Evolutionary conservation across 192 early-diverging fungal species (phyloP).

Genomic region (Coemansia sp.): DNA sequence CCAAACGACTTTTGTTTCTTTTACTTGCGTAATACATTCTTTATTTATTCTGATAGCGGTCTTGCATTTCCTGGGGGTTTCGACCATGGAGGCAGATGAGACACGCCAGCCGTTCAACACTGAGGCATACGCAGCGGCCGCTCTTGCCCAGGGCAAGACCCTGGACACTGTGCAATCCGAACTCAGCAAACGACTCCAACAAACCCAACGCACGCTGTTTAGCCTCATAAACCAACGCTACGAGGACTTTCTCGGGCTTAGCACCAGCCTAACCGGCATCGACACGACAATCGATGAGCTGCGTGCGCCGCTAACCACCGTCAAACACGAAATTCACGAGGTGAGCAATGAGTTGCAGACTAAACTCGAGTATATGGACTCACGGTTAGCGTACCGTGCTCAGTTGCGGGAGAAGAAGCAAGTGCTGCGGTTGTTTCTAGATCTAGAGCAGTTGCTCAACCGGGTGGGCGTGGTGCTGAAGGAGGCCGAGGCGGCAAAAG

Average conservation of each 20-base stretch:
- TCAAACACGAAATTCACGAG: conserved; percentile 8
- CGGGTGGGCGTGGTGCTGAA: conserved; percentile 20
- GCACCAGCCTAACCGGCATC: conserved; percentile 36
- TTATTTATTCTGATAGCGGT: too few species aligned
- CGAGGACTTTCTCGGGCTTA: conserved; percentile 44
- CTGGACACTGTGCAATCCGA: conserved; percentile 25
- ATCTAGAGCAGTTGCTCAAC: conserved; percentile 32
- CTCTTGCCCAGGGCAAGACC: conserved; percentile 23
- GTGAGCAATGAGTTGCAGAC: conserved; percentile 11
- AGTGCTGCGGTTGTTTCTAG: conserved; percentile 38
- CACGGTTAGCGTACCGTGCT: conserved; percentile 26
- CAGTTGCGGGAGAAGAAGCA: conserved; percentile 35
- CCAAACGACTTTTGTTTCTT: too few species aligned
- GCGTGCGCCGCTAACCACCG: conserved; percentile 9
- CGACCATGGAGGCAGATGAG: conserved; percentile 35
- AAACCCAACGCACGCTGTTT: conserved; percentile 21
- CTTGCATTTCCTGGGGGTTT: too few species aligned
- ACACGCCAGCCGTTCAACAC: conserved; percentile 21
- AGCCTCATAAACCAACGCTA: conserved; percentile 34
- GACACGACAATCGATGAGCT: conserved; percentile 19
- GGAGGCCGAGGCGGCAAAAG: conserved; percentile 8
- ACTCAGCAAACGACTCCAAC: conserved; percentile 19
- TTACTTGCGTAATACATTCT: too few species aligned
- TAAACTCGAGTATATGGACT: conserved; percentile 27
- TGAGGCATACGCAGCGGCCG: conserved; percentile 21